Percentiles rank a stretch among this genome's conserved stretches.
phyloP scores from a whole-genome alignment of 139 green algal species.

The Tetraselmis striata region DNA sequence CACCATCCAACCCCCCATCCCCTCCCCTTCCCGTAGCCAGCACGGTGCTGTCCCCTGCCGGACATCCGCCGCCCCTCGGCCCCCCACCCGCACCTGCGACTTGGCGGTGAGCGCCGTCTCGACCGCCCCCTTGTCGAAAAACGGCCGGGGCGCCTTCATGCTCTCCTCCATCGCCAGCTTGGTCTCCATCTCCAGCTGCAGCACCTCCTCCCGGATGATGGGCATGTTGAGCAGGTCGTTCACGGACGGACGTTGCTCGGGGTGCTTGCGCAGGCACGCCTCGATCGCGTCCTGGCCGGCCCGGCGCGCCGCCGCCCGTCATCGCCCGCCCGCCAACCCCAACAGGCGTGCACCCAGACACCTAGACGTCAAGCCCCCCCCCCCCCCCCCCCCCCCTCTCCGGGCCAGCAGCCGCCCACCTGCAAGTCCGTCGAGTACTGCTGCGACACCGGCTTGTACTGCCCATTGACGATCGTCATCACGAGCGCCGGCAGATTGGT shows the following conservation, averaged over 20 bases:
- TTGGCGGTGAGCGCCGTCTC: conserved; percentile 8
- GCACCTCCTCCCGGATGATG: conserved; percentile 5
- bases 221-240: conserved; percentile 8
- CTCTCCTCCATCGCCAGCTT: conserved; percentile 4
- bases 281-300: not conserved
- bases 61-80: too few species aligned
- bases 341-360: not conserved
- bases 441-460: conserved; percentile 7
- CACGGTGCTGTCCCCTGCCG: too few species aligned
- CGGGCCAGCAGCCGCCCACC: too few species aligned
- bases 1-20: too few species aligned
- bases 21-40: too few species aligned
- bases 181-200: not conserved
- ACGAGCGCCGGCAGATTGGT: conserved; percentile 25
- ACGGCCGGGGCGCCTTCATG: not conserved
- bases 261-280: conserved; percentile 9
- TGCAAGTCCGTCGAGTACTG: conserved; percentile 12
- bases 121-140: conserved; percentile 7
- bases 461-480: conserved; percentile 18
- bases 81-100: too few species aligned
- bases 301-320: not conserved
- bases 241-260: conserved; percentile 2
- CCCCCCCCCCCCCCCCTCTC: too few species aligned
- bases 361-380: too few species aligned
- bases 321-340: not conserved